Evolutionary conservation across 306 rosid species (phyloP), one percentile per base, ranked within the genome.

Genomic region (Begonia peltatifolia): DNA sequence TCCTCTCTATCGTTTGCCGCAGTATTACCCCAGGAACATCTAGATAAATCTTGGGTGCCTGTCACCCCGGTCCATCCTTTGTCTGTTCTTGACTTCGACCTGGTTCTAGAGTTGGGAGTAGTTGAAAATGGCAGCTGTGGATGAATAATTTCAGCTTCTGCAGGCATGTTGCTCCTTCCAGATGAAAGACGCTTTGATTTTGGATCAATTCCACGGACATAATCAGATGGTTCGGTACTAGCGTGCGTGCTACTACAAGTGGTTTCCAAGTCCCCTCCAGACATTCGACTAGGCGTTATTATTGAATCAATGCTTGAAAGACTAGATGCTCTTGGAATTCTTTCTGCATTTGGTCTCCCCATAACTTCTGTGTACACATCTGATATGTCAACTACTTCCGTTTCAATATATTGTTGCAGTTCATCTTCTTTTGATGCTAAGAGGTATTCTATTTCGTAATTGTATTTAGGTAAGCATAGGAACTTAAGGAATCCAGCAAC

Each of bases 281-380:
- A 90, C 77, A 86, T 69, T 66, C 78, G 86, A 71, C 87, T 83
- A 9, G 99, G 99, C 52, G 99, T 90, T 92, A 90, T 83, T 59
- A 90, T 86, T 56, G 95, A 90, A 70, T 90, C 99, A 12, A 90
- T 90, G 68, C 99, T 90, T n/a, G 99, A 90, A 63, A 90, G 79
- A 79, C 99, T 90, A 62, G 95, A 90, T 55, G 99, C 99, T 66
- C 99, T 73, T 7, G 99, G 99, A 57, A 90, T 78, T 57, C 87
- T 94, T 54, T 90, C 99, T 53, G 75, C 73, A 72, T 70, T 85
- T 18, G 95, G 76, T 79, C 94, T 86, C 61, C 73, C 71, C 94
- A 90, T 83, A 65, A 86, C 69, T 65, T 90, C 95, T 30, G 81
- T 73, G 81, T 77, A 79, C 20, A 90, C 73, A 58, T 90, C 95